These are phyloP conservation scores for Colletotrichum australisinense DNA, from an alignment of 2,329 filamentous ascomycete species.

Conservation along the genomic window DNA sequence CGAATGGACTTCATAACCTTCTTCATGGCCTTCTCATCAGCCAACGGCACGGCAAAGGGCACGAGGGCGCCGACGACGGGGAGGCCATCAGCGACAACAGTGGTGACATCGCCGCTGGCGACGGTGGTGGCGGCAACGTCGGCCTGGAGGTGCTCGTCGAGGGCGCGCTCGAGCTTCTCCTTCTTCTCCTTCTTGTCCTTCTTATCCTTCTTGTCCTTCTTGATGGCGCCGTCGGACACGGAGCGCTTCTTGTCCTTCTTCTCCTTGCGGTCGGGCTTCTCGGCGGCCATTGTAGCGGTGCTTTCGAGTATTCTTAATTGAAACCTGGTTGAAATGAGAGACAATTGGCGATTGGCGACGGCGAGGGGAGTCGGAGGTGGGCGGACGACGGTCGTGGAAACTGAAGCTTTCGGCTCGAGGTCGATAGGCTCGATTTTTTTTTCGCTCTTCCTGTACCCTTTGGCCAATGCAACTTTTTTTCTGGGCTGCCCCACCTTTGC, in stretches of 20 bases:
- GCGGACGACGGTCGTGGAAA: background rate
- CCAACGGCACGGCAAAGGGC: slow-evolving; percentile 85
- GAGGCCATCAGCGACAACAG: slow-evolving; percentile 47
- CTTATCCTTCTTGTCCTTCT: slow-evolving; percentile 66
- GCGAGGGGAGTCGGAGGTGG: background rate
- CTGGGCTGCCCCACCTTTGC: background rate
- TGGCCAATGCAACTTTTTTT: slow-evolving; percentile 22
- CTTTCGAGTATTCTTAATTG: background rate
- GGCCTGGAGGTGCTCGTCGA: slow-evolving; percentile 74
- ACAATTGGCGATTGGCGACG: background rate
- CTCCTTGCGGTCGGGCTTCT: slow-evolving; percentile 61
- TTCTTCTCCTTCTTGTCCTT: slow-evolving; percentile 71
- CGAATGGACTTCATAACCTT: slow-evolving; percentile 68
- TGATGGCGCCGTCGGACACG: slow-evolving; percentile 38
- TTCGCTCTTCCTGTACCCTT: background rate
- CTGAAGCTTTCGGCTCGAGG: slow-evolving; percentile 14
- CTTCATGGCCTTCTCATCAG: slow-evolving; percentile 80
- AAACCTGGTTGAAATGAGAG: background rate
- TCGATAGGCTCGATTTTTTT: slow-evolving; percentile 20
- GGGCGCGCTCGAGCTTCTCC: slow-evolving; percentile 71
- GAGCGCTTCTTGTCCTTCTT: slow-evolving; percentile 47
- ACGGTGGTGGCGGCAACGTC: slow-evolving; percentile 60
- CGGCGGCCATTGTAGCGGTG: slow-evolving; percentile 56
- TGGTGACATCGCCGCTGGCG: slow-evolving; percentile 49
- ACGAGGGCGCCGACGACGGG: slow-evolving; percentile 72